A percentile compares a stretch with the other conserved stretches of the same genome.
phyloP scores from a whole-genome alignment of 768 basidiomycete species.

The Boletus subcaerulescens region DNA sequence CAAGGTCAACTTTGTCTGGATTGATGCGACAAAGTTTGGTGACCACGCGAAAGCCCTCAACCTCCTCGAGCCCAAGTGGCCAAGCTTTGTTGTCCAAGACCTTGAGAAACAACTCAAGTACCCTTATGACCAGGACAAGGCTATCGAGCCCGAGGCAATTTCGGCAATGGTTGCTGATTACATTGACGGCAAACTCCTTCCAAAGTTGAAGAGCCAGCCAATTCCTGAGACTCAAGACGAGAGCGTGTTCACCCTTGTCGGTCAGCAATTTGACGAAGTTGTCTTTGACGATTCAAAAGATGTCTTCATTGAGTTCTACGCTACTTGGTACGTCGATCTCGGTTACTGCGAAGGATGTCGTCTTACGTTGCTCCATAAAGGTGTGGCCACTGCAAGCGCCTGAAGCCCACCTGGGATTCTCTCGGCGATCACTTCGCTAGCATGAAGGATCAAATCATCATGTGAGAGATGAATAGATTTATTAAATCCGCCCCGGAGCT shows the following conservation, averaged over 20 bases:
- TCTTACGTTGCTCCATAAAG: constrained; percentile 33
- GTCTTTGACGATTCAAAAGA: constrained; percentile 88
- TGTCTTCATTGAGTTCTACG: constrained; percentile 96
- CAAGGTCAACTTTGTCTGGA: constrained; percentile 96
- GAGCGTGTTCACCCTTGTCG: constrained; percentile 78
- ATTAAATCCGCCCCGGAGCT: background rate
- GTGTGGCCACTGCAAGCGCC: constrained; percentile 96
- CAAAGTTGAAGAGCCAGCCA: constrained; percentile 87
- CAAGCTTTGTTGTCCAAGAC: constrained; percentile 91
- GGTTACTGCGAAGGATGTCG: background rate
- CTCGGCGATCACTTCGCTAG: constrained; percentile 81
- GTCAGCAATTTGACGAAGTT: constrained; percentile 85
- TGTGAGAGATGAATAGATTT: constrained; percentile 49
- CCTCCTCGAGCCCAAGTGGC: constrained; percentile 84
- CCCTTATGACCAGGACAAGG: constrained; percentile 71
- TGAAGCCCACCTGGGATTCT: constrained; percentile 91
- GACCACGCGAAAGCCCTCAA: constrained; percentile 96
- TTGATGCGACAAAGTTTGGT: constrained; percentile 91
- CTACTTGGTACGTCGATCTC: constrained; percentile 72
- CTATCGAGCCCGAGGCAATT: constrained; percentile 54
- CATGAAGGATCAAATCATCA: constrained; percentile 70
- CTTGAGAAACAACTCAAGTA: constrained; percentile 82
- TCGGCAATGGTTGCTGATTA: constrained; percentile 62
- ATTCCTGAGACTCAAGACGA: constrained; percentile 83
- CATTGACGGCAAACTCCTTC: constrained; percentile 68